Evolutionary conservation across 768 basidiomycete genomes (phyloP), one percentile per base, ranked within the genome.

Genomic region (Kwoniella dendrophila): DNA sequence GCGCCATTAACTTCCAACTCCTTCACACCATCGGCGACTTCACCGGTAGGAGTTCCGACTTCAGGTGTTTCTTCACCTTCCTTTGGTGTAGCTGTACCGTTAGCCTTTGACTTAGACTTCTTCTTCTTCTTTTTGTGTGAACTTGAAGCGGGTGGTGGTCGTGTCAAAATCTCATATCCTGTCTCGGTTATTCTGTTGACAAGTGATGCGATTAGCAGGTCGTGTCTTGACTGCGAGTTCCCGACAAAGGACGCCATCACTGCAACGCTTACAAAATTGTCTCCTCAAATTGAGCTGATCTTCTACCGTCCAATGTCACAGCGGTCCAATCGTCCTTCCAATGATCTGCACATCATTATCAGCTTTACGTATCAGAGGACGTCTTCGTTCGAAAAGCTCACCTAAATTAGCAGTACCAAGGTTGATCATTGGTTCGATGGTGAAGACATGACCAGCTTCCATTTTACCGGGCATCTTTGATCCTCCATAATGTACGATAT

Each of bases 281-380:
- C 73, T 99, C 96, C 78, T 99, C 96, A 75, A 97, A 99, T 74
- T 99, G 96, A 1, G 96, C 96, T 63, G 90, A 93, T 58, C 85
- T 83, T 77, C 89, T 89, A 24, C 93, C 95, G 79, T 97, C 95
- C 12, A 84, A 79, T 4, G 96, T 99, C 22, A 89, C 91, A 1
- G 94, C 92, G 2, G 95, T 98, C 95, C 95, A 98, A 74, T 92
- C 88, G 78, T 95, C 92, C 32, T 88, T 88, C 93, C 93, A 79
- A 64, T 77, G 75, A 26, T 72, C 70, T 64, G 40, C 11, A 34
- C 40, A 34, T 7, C 11, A 10, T 3, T 2, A 53, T 53, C 18
- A 53, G 52, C 52, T 36, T 8, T 12, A 20, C 10, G 10, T 29
- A 33, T 3, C 2, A 11, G 14, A 3, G 5, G 5, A 8, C 14